Evolutionary conservation across 331 rosid species (phyloP).

Genomic region (Prunus yedoensis): DNA sequence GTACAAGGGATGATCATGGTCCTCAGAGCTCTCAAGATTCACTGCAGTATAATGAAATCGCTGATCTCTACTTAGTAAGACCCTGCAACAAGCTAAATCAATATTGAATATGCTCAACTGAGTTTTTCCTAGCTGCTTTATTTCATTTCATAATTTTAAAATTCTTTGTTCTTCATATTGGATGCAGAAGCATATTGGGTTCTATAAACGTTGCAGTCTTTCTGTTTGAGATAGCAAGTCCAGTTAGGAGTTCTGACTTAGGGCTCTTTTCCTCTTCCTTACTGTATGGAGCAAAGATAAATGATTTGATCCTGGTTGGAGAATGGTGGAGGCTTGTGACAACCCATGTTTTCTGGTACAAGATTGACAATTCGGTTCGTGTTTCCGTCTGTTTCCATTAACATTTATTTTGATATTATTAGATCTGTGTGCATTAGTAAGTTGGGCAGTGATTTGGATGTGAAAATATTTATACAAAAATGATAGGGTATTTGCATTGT

Average conservation of each 20-base stretch:
- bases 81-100: background rate
- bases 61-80: slow-evolving; percentile 62
- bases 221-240: slow-evolving; percentile 94
- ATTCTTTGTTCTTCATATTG: slow-evolving; percentile 23
- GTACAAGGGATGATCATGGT: slow-evolving; percentile 17
- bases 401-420: background rate
- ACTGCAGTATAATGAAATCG: slow-evolving; percentile 45
- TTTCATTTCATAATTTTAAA: background rate
- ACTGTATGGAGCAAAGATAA: slow-evolving; percentile 88
- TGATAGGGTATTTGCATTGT: background rate
- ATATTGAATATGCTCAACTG: background rate
- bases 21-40: slow-evolving; percentile 30
- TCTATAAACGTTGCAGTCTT: slow-evolving; percentile 83
- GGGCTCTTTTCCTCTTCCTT: slow-evolving; percentile 69
- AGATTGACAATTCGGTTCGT: slow-evolving; percentile 71
- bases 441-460: background rate
- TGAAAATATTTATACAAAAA: background rate
- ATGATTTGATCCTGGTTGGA: slow-evolving; percentile 73
- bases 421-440: background rate
- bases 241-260: slow-evolving; percentile 58
- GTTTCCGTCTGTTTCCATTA: slow-evolving; percentile 49
- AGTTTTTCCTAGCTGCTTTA: background rate
- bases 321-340: slow-evolving; percentile 99
- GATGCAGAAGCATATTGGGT: slow-evolving; percentile 71
- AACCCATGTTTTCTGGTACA: slow-evolving; percentile 99